A percentile compares a stretch with the other conserved stretches of the same genome.
These are phyloP conservation scores for Aspergillus biplanus DNA, from an alignment of 495 filamentous ascomycete genomes.

Conservation along the genomic window DNA sequence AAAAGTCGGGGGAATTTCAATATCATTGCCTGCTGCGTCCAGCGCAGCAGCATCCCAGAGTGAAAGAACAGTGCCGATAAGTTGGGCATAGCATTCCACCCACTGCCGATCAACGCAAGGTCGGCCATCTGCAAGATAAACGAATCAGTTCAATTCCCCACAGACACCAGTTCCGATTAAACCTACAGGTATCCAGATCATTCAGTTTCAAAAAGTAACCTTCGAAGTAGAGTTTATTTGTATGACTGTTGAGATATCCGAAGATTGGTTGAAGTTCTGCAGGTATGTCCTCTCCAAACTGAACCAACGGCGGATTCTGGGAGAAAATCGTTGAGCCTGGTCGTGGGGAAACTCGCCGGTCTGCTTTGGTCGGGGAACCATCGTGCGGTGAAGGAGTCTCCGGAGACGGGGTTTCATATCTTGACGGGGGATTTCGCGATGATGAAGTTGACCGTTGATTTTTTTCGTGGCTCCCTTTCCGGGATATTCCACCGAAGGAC, in stretches of 20 bases:
- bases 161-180: not conserved
- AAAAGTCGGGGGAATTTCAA: slow-evolving; percentile 90
- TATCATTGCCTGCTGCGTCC: slow-evolving; percentile 80
- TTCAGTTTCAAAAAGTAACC: slow-evolving; percentile 96
- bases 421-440: slow-evolving; percentile 31
- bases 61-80: slow-evolving; percentile 92
- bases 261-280: slow-evolving; percentile 95
- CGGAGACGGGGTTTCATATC: slow-evolving; percentile 42
- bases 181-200: slow-evolving; percentile 86
- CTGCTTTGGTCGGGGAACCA: slow-evolving; percentile 34
- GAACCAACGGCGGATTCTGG: slow-evolving; percentile 86
- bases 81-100: slow-evolving; percentile 96
- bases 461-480: slow-evolving; percentile 31
- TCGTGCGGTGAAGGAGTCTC: slow-evolving; percentile 42
- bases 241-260: slow-evolving; percentile 89
- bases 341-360: slow-evolving; percentile 49
- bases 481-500: slow-evolving; percentile 53
- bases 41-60: slow-evolving; percentile 95
- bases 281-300: slow-evolving; percentile 79
- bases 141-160: slow-evolving; percentile 12
- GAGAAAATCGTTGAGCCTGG: slow-evolving; percentile 72
- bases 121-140: slow-evolving; percentile 71
- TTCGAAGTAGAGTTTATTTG: slow-evolving; percentile 95
- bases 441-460: slow-evolving; percentile 36
- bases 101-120: slow-evolving; percentile 85